Base-by-base conservation (phyloP, 2,329 filamentous ascomycete genomes). In the Fusarium proliferatum region DNA sequence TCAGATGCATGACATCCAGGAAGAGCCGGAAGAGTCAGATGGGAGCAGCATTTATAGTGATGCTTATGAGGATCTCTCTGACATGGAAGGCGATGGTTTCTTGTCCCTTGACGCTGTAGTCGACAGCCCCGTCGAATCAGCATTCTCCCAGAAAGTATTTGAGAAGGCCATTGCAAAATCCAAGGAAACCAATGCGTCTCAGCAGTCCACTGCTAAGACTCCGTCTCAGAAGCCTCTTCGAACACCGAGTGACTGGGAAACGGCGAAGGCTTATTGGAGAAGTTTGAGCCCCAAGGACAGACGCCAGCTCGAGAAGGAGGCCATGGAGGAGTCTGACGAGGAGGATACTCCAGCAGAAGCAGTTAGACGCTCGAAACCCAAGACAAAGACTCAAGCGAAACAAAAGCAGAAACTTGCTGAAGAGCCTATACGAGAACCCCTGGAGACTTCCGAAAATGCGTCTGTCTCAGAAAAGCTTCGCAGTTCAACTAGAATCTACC, bases 91-190 rank as follows among this genome's bases (percentile, higher is more conserved):
- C 5, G 88, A 89, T 52, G 93, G 91, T 0, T 95, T 94, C 76
- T 86, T 90, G 77, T 95, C 92, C 9, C 85, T 95, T 12, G 88
- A 95, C 80, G 93, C 93, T 16, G 88, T 95, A 13, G 87, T 94
- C 3, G 88, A 91, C 26, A 90, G 87, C 52, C 90, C 92, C 17
- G 71, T 77, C 42, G 70, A 71, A 30, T 60, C 67, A 16, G 70
- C 63, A 16, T 61, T 76, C n/a, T 59, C 74, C 6, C 72, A 72
- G 21, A 79, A 77, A 51, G 53, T 76, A 7, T 61, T 75, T 21
- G 75, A 77, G 53, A 79, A 78, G 53, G 71, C 77, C 2, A 67
- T 77, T 16, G 64, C 73, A 21, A 73, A 73, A 49, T 69, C 72
- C 12, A 75, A 72, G 38, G 73, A 77, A 39, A 34, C 19, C 5